Evolutionary conservation across 805 yeast species (phyloP), one percentile per base, ranked within the genome.

Genomic region (Metschnikowia vanudenii): DNA sequence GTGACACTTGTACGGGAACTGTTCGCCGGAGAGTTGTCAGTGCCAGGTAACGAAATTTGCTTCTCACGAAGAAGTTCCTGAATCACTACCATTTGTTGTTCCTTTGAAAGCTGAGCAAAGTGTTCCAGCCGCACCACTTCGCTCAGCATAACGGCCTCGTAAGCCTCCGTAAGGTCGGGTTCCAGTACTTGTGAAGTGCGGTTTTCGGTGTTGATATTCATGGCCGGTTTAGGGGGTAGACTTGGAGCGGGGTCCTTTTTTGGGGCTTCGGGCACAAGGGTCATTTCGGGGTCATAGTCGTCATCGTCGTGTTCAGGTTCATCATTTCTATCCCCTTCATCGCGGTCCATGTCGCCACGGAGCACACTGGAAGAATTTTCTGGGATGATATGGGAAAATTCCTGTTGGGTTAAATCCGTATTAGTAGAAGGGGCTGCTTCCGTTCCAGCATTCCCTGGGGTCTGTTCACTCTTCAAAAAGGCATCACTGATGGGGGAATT

Each of bases 51-150:
- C 0, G 59, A 65, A 40, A 67, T 64, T 41, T 61, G 69, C n/a
- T 63, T 70, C 49, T 58, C 65, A 47, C 64, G 73, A 55, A 73
- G 77, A 50, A 65, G 63, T 8, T 52, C 68, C 63, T 53, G 62
- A 29, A 63, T 64, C 47, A 58, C 55, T 39, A 47, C 56, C 62
- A 63, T 60, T 42, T 68, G 74, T 30, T 69, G 65, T 16, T 50
- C 60, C 39, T 63, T 64, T 5, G 67, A 46, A 31, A 76, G 68
- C 39, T 68, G 65, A 7, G 64, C 60, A 36, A 73, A 71, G n/a
- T 60, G 56, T 9, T 70, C 70, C 49, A 64, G 63, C 33, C 60
- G 61, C 12, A 65, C 67, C 9, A 64, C 34, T 22, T 68, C 73
- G 46, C 67, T 65, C 22, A 61, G 60, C 66, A 66, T 63, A 31